phyloP scores from a whole-genome alignment of 1,284 basidiomycete species.

The Puccinia hordei region DNA sequence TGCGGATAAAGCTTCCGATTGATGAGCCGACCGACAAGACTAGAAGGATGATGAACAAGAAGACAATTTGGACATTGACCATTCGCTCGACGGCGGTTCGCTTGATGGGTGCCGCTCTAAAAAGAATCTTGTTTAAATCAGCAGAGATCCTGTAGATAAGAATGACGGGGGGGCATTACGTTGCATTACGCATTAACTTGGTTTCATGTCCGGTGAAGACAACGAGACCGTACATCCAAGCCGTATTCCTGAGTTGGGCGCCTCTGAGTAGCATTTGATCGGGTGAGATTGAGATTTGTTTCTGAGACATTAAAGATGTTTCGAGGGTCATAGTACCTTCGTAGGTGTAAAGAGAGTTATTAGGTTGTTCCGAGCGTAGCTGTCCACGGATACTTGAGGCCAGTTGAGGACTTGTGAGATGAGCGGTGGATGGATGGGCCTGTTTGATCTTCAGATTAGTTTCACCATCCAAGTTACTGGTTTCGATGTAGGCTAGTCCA shows the following conservation, averaged over 20 bases:
- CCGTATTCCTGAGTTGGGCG: slow-evolving; percentile 92
- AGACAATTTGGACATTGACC: slow-evolving; percentile 96
- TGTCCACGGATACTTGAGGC: slow-evolving; percentile 77
- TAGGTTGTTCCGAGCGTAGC: slow-evolving; percentile 90
- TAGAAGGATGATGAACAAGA: slow-evolving; percentile 84
- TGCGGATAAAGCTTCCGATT: slow-evolving; percentile 83
- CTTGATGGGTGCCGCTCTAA: slow-evolving; percentile 83
- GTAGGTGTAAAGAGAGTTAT: slow-evolving; percentile 95
- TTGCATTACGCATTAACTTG: slow-evolving; percentile 90
- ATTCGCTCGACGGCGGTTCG: slow-evolving; percentile 92
- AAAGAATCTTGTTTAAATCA: neutral
- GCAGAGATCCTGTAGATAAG: neutral
- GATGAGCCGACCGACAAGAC: slow-evolving; percentile 87
- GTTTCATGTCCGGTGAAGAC: slow-evolving; percentile 98
- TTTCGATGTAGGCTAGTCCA: slow-evolving; percentile 83
- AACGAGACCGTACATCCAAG: slow-evolving; percentile 91
- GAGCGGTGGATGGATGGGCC: slow-evolving; percentile 77
- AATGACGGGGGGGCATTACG: slow-evolving; percentile 58
- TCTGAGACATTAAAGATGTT: slow-evolving; percentile 62
- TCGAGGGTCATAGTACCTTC: slow-evolving; percentile 66
- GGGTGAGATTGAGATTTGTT: slow-evolving; percentile 85
- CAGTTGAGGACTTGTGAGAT: slow-evolving; percentile 74
- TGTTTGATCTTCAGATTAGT: slow-evolving; percentile 99
- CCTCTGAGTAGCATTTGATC: slow-evolving; percentile 93
- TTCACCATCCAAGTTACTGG: slow-evolving; percentile 96